Percentiles rank a stretch among this genome's conserved stretches.
Conservation (phyloP, 441 rosid species). For the Populus hybrid region DNA sequence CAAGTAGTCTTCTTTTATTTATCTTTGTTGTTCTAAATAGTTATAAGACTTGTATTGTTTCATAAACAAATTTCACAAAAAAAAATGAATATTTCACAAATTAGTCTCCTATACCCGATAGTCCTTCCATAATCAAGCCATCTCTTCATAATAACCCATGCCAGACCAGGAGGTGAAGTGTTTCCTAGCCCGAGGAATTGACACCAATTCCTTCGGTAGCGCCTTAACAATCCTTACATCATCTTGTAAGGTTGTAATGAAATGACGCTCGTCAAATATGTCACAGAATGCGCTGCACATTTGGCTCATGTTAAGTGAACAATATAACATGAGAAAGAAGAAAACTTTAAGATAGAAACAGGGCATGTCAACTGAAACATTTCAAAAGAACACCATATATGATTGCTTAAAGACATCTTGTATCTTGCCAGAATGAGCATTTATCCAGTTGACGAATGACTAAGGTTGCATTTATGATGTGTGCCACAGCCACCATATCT, state of each 20-base stretch:
- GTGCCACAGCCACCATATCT: slow-evolving; percentile 97
- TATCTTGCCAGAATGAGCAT: slow-evolving; percentile 93
- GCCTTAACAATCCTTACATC: slow-evolving; percentile 71
- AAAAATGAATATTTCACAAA: background rate
- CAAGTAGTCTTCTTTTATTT: no score
- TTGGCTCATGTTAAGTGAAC: slow-evolving; percentile 16
- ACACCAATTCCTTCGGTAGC: slow-evolving; percentile 73
- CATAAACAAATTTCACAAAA: no score
- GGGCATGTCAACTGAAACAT: background rate
- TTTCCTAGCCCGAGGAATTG: slow-evolving; percentile 77
- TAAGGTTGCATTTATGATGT: slow-evolving; percentile 86
- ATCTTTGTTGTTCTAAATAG: no score
- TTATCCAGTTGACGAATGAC: slow-evolving; percentile 88
- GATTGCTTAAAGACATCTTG: slow-evolving; percentile 48
- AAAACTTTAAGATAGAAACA: background rate
- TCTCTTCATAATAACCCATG: slow-evolving; percentile 76
- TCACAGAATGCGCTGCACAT: slow-evolving; percentile 68
- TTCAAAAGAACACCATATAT: background rate
- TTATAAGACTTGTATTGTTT: no score
- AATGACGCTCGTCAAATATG: slow-evolving; percentile 75
- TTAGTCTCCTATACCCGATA: slow-evolving; percentile 44
- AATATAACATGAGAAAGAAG: background rate
- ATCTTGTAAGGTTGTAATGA: slow-evolving; percentile 55
- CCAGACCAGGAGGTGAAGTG: slow-evolving; percentile 89
- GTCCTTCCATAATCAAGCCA: slow-evolving; percentile 68